phyloP scores from a whole-genome alignment of 331 rosid genomes.

The Rosa hybrid region DNA sequence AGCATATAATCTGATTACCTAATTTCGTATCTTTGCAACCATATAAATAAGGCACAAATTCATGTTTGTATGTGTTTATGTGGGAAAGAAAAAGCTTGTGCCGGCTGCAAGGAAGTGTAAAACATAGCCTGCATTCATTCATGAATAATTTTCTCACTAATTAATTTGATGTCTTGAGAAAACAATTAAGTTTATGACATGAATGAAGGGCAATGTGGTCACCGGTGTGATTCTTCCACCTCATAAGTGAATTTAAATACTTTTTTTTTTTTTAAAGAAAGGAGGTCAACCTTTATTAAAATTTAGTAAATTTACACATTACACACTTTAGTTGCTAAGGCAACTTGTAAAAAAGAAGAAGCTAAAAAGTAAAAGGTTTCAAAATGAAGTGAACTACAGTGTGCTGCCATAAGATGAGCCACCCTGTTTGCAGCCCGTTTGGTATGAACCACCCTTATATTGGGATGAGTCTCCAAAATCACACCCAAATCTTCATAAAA shows the following conservation, averaged over 20 bases:
- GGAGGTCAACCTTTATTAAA: too few species aligned
- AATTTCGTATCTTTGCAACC: slow-evolving; percentile 20
- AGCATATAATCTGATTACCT: slow-evolving; percentile 17
- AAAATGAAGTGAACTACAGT: too few species aligned
- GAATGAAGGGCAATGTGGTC: slow-evolving; percentile 12
- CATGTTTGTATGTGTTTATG: neutral
- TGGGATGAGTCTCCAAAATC: too few species aligned
- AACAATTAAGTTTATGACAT: neutral
- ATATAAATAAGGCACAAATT: slow-evolving; percentile 1
- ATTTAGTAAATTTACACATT: too few species aligned
- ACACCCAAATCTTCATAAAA: too few species aligned
- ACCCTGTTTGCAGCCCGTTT: too few species aligned
- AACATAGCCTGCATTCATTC: slow-evolving; percentile 10
- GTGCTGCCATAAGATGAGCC: too few species aligned
- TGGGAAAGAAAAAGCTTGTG: slow-evolving; percentile 7
- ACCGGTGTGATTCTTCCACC: slow-evolving; percentile 12
- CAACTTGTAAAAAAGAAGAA: too few species aligned
- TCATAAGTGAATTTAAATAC: neutral
- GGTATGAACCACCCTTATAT: too few species aligned
- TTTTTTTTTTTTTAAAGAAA: too few species aligned
- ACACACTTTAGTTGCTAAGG: too few species aligned
- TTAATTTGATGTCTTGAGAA: neutral
- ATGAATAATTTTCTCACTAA: neutral
- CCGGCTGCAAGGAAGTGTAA: slow-evolving; percentile 17
- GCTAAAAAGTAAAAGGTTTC: too few species aligned